Evolutionary conservation across 495 filamentous ascomycete species (phyloP).

Genomic region (Parathielavia hyrcaniae): DNA sequence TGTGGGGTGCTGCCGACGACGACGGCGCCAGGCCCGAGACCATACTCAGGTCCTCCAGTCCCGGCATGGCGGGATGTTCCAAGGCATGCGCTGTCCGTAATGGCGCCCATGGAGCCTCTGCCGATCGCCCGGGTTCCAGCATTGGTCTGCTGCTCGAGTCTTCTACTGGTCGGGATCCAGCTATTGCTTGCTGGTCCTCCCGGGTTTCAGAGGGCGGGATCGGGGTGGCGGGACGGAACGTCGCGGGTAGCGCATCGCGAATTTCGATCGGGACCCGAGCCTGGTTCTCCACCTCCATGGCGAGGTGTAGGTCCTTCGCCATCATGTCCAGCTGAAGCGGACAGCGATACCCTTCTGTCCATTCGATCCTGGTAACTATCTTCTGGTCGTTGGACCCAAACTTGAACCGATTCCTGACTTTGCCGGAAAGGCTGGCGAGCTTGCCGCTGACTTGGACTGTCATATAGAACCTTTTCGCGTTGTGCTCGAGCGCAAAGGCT

Average conservation of each 20-base stretch:
- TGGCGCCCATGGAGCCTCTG: no score
- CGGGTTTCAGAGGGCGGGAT: background rate
- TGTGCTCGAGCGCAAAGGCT: conserved; percentile 34
- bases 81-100: no score
- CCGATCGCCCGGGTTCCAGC: no score
- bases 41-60: no score
- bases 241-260: conserved; percentile 17
- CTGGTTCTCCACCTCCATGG: conserved; percentile 27
- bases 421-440: conserved; percentile 10
- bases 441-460: conserved; percentile 30
- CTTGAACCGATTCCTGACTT: conserved; percentile 14
- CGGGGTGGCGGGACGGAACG: conserved; percentile 9
- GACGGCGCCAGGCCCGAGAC: no score
- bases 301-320: conserved; percentile 16
- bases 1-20: no score
- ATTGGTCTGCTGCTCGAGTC: no score
- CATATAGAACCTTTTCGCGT: conserved; percentile 31
- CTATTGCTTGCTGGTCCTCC: no score
- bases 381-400: conserved; percentile 16
- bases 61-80: no score
- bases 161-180: no score
- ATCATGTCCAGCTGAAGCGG: conserved; percentile 19
- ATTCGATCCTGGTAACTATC: conserved; percentile 22
- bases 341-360: conserved; percentile 16
- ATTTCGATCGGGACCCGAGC: conserved; percentile 23